A percentile compares a stretch with the other conserved stretches of the same genome.
These are phyloP conservation scores for Yamagishiella unicocca DNA, from an alignment of 139 green algal genomes.

Conservation along the genomic window DNA sequence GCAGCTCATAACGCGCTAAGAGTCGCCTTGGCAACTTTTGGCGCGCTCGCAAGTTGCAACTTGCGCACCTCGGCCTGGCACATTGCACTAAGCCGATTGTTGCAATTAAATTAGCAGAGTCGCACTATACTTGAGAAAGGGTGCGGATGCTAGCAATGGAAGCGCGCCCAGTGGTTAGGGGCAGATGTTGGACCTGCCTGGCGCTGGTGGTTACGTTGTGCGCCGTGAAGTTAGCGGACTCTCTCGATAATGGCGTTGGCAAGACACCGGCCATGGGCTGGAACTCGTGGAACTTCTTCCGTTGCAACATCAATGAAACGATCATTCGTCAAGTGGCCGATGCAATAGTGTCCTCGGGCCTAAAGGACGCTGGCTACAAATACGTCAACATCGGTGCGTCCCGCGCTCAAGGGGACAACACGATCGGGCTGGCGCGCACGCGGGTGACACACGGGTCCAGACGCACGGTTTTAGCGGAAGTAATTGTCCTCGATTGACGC, in stretches of 20 bases:
- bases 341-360: conserved; percentile 54
- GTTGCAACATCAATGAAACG: conserved; percentile 65
- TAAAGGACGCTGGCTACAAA: conserved; percentile 56
- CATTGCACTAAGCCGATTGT: no score
- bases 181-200: neutral
- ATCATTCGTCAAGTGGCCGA: conserved; percentile 61
- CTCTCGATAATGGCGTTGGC: conserved; percentile 57
- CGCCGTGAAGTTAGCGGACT: neutral
- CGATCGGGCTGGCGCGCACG: no score
- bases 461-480: no score
- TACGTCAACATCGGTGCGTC: conserved; percentile 61
- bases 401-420: no score
- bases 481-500: no score
- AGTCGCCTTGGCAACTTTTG: no score
- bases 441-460: no score
- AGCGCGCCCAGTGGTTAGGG: neutral
- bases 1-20: no score
- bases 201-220: neutral
- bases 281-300: conserved; percentile 60
- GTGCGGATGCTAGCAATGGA: neutral
- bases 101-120: no score
- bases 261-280: conserved; percentile 59
- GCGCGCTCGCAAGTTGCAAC: no score
- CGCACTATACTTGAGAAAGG: no score
- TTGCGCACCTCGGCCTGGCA: no score